Evolutionary conservation across 148 eudicot genomes (phyloP), one percentile per base, ranked within the genome.

Genomic region (Diospyros lotus): DNA sequence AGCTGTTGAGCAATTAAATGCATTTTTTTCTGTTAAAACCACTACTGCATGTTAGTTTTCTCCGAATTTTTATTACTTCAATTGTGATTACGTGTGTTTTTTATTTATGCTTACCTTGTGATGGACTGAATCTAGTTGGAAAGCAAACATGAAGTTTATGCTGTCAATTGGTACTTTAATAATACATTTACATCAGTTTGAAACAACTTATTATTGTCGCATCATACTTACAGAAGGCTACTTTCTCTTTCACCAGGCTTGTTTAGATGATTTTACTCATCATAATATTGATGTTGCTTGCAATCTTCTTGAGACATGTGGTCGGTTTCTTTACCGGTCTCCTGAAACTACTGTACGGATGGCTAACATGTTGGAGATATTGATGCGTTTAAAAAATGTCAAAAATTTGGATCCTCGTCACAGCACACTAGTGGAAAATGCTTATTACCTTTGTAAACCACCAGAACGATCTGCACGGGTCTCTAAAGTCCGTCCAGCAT

Each of bases 331-430:
- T 18, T 92, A 94, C 83, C 96, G 98, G 45, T 92, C 96, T 72
- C 97, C 98, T 73, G 98, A 94, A 80, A 94, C 98, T 70, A 75
- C 82, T 58, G 83, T 92, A 58, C 97, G 98, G 56, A 94, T 94
- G 98, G 86, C 88, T 44, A 94, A 92, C 88, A 94, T 94, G 98
- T 78, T 94, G 87, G 98, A 94, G 86, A 94, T 92, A 78, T 78
- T 94, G 73, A 94, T 90, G 98, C 95, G 98, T 60, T 79, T 94
- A 82, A 94, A 92, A 85, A 94, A 94, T 83, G 98, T 94, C 1
- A 94, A 92, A 82, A 94, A 94, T 85, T 78, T 94, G 86, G 98
- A 94, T 86, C 98, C 97, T 81, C 98, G 97, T 78, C 98, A 94
- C 73, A 92, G 97, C 75, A 94, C 98, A 41, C 90, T 94, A 14